Conservation (phyloP, 2,329 filamentous ascomycete genomes). For the Colletotrichum paranaense region DNA sequence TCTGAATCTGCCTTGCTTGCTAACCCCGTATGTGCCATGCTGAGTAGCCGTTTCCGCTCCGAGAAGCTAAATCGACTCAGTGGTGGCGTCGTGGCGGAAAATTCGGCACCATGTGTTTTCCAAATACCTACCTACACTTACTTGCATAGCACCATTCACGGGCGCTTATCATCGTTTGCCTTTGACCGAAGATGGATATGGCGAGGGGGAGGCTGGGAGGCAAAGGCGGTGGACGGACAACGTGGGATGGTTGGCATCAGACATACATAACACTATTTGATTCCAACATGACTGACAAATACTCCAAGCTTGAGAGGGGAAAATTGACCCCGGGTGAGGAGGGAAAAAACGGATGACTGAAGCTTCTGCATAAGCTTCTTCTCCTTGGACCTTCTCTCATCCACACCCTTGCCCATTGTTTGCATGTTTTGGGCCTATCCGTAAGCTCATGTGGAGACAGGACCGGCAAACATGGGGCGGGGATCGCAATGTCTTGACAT, state of each 20-base stretch:
- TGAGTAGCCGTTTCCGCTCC: not conserved
- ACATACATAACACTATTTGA: not conserved
- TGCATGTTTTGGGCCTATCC: not conserved
- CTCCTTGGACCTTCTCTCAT: no score
- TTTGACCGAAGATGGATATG: not conserved
- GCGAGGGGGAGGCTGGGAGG: not conserved
- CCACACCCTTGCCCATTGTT: not conserved
- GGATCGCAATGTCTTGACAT: conserved; percentile 1
- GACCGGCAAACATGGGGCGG: not conserved
- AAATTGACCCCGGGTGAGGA: no score
- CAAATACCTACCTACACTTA: not conserved
- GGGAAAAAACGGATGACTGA: not conserved
- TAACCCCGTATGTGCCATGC: not conserved
- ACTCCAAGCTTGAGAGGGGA: not conserved
- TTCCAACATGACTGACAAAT: not conserved
- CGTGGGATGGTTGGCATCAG: not conserved
- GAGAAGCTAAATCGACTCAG: not conserved
- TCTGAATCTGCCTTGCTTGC: not conserved
- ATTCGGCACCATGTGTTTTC: not conserved
- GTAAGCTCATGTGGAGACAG: not conserved
- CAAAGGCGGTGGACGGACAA: not conserved
- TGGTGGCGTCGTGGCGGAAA: not conserved
- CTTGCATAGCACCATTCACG: not conserved
- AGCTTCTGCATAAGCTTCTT: not conserved
- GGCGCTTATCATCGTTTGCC: not conserved